A percentile compares a stretch with the other conserved stretches of the same genome.
Evolutionary conservation across 2,329 filamentous ascomycete genomes (phyloP).

Genomic region (Scopulariopsis brevicaulis): DNA sequence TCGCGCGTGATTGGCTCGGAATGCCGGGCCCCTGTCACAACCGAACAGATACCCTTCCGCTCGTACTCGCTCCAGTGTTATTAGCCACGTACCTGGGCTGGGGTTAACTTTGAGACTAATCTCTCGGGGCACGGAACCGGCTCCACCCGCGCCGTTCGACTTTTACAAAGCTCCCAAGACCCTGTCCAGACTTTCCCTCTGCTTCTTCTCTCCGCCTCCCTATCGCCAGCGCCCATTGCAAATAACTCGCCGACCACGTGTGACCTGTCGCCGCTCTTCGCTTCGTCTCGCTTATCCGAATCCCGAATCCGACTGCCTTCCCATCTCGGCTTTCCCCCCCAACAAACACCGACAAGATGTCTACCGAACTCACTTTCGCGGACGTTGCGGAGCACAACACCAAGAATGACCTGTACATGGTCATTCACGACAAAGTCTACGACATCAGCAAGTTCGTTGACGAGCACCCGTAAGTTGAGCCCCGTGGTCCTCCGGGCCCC

Average conservation of each 20-base stretch:
- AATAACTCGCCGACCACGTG: neutral
- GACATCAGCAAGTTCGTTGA: constrained; percentile 81
- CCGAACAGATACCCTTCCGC: neutral
- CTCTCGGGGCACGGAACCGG: constrained; percentile 2
- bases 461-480: constrained; percentile 71
- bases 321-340: constrained; percentile 3
- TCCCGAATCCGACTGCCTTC: neutral
- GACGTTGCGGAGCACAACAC: constrained; percentile 77
- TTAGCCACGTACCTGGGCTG: neutral
- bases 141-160: constrained; percentile 5
- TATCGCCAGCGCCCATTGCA: neutral
- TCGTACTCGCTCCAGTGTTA: neutral
- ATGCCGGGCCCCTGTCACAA: neutral
- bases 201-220: neutral
- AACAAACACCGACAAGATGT: constrained; percentile 17
- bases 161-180: constrained; percentile 1
- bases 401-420: constrained; percentile 88
- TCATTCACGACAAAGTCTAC: constrained; percentile 97
- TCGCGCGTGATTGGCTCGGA: neutral
- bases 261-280: neutral
- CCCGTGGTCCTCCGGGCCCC: neutral
- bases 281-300: neutral
- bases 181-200: constrained; percentile 2
- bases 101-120: neutral
- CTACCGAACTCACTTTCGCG: constrained; percentile 55